Conservation (phyloP, 176 grass and related monocot species). For the Cenchrus fungigraminus region DNA sequence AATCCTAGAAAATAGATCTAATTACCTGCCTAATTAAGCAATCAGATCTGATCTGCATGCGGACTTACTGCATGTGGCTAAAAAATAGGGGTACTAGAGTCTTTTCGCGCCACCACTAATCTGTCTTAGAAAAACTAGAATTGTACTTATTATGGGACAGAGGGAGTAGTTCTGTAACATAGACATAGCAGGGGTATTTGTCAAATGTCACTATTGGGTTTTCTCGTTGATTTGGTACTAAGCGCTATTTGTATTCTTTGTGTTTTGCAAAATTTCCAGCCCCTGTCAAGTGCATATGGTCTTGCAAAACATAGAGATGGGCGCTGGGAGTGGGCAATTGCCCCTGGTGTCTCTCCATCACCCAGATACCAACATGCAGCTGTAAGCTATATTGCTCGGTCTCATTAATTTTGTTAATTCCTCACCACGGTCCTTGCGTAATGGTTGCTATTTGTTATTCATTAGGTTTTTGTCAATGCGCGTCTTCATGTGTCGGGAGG, state of each 20-base stretch:
- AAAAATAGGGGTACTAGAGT: no score
- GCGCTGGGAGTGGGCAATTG: constrained; percentile 99
- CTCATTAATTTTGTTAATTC: neutral
- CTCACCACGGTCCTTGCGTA: neutral
- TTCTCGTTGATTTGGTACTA: neutral
- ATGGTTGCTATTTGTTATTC: constrained; percentile 20
- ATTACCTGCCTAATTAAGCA: no score
- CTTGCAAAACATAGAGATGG: constrained; percentile 99
- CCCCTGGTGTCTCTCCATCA: constrained; percentile 98
- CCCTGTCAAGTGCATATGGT: constrained; percentile 95
- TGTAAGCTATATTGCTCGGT: constrained; percentile 54
- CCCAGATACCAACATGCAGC: constrained; percentile 99
- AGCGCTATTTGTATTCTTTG: neutral
- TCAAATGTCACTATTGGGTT: constrained; percentile 16
- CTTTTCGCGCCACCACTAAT: no score
- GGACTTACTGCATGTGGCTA: no score
- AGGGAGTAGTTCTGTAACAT: neutral
- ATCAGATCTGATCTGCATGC: no score
- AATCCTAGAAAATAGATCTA: no score
- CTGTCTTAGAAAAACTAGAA: no score
- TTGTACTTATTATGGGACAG: no score
- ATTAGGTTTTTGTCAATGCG: constrained; percentile 99
- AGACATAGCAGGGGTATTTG: neutral
- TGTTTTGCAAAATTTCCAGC: constrained; percentile 52
- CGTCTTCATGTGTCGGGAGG: constrained; percentile 99